Conservation (phyloP, 306 rosid species). For the Rosa rugosa region DNA sequence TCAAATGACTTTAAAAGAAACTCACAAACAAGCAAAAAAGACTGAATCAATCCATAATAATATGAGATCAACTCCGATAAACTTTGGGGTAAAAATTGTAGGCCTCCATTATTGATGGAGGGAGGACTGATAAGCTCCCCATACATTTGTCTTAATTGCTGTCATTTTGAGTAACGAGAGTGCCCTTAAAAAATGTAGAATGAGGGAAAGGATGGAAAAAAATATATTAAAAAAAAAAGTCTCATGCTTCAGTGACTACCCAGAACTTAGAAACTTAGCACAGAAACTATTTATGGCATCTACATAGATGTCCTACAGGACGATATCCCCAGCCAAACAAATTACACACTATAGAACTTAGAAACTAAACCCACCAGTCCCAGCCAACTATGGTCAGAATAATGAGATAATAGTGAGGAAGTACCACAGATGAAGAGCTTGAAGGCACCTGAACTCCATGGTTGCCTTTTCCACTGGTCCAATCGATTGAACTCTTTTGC, state of each 20-base stretch:
- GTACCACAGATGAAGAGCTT: slow-evolving; percentile 56
- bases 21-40: slow-evolving; percentile 1
- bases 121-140: background rate
- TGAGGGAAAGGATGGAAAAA: background rate
- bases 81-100: background rate
- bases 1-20: background rate
- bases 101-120: background rate
- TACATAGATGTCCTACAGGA: background rate
- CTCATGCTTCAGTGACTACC: background rate
- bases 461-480: slow-evolving; percentile 47
- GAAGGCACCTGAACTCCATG: slow-evolving; percentile 49
- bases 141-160: background rate
- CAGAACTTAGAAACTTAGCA: background rate
- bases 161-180: background rate
- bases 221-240: too few species aligned
- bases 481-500: slow-evolving; percentile 38
- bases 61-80: background rate
- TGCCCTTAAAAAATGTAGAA: background rate
- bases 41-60: background rate
- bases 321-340: background rate
- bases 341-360: background rate
- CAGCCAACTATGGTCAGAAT: background rate
- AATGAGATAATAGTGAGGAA: slow-evolving; percentile 19
- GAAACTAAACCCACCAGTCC: background rate
- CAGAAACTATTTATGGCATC: background rate